Evolutionary conservation across 139 green algal genomes (phyloP).

Genomic region (Chlorella sp.): DNA sequence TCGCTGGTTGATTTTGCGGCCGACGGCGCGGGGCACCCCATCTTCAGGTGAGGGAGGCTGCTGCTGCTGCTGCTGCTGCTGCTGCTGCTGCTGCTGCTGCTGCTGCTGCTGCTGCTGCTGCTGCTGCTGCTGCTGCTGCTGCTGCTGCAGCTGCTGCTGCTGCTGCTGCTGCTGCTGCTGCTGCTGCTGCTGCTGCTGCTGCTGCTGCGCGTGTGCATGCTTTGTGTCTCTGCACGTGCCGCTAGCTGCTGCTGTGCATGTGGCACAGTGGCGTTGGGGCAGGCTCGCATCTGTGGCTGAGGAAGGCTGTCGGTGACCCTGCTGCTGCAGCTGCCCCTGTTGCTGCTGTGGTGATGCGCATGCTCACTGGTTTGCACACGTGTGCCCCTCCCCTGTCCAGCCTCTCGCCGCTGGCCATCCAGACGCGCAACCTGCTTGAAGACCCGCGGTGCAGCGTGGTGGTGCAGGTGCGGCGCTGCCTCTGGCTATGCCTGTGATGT

Average conservation of each 20-base stretch:
- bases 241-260: too few relatives aligned
- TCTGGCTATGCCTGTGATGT: too few relatives aligned
- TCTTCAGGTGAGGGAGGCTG: conserved; percentile 73
- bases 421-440: conserved; percentile 85
- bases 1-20: conserved; percentile 96
- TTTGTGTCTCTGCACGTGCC: too few relatives aligned
- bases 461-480: conserved; percentile 37
- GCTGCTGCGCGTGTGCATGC: too few relatives aligned
- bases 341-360: neutral
- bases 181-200: too few relatives aligned
- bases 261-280: too few relatives aligned
- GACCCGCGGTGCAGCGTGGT: conserved; percentile 74
- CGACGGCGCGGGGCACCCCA: conserved; percentile 89
- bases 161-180: too few relatives aligned
- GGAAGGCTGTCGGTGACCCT: neutral
- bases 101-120: too few relatives aligned
- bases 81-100: neutral
- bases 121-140: too few relatives aligned
- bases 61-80: neutral
- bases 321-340: neutral
- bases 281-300: conserved; percentile 85
- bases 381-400: conserved; percentile 42
- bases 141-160: too few relatives aligned
- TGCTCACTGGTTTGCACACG: neutral
- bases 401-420: conserved; percentile 84